Evolutionary conservation across 192 early-diverging fungal species (phyloP).

Genomic region (Radiomyces spectabilis): DNA sequence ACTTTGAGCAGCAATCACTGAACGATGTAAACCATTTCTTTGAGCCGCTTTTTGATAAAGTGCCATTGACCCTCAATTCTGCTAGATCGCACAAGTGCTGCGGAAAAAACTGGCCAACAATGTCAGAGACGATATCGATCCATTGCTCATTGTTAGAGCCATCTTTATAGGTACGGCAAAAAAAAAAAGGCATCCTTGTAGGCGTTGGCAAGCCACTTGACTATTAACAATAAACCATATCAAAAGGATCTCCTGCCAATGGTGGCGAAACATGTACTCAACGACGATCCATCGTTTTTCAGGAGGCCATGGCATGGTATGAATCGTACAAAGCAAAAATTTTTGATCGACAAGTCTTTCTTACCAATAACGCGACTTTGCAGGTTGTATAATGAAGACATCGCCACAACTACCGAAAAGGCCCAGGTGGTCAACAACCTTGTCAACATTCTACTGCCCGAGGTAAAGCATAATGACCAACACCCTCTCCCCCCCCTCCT

Average conservation of each 20-base stretch:
- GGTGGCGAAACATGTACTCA: neutral
- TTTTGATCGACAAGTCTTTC: neutral
- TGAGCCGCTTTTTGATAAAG: neutral
- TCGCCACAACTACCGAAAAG: neutral
- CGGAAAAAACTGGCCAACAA: neutral
- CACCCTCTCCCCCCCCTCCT: neutral
- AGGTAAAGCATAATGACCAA: constrained; percentile 1
- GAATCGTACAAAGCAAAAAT: neutral
- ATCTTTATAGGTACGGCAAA: constrained; percentile 2
- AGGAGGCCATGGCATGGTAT: constrained; percentile 13
- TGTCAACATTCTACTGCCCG: constrained; percentile 14
- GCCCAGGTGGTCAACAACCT: constrained; percentile 1
- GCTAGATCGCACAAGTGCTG: constrained; percentile 1
- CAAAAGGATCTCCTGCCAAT: constrained; percentile 14
- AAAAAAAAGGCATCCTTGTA: neutral
- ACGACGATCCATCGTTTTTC: constrained; percentile 1
- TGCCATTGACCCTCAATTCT: neutral
- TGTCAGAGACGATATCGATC: constrained; percentile 1
- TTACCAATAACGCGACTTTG: no score
- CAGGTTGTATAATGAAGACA: neutral
- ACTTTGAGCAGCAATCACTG: neutral
- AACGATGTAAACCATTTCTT: constrained; percentile 10
- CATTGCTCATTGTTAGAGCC: constrained; percentile 7
- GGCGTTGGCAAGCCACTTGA: neutral
- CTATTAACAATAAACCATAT: neutral